Evolutionary conservation across 306 rosid species (phyloP), one percentile per base, ranked within the genome.

Genomic region (Acacia melanoxylon): DNA sequence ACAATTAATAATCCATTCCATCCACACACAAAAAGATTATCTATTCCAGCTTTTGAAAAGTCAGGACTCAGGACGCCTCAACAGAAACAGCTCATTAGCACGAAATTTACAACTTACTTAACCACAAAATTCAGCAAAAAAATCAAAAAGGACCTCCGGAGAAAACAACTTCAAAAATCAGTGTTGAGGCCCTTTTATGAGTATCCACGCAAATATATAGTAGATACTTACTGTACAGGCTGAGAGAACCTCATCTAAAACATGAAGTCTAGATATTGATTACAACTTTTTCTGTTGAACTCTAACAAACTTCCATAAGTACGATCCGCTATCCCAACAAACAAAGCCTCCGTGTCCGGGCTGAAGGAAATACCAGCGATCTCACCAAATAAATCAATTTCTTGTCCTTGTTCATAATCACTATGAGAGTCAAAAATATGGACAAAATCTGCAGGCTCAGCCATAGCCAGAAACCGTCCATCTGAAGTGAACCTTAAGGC

Each of bases 371-470:
- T 63, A 8, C 98, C 98, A 25, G 97, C 97, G 45, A 95, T 93
- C 86, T 93, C 98, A 40, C 99, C 99, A 52, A 95, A 95, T 61
- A 95, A 54, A 82, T 93, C 99, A 1, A 96, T 91, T 85, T 96
- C 98, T 81, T 96, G 98, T 45, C 75, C 86, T 71, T 86, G 87
- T 15, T 19, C 24, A 44, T 92, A 96, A 31, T 91, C 97, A 3
- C 85, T 78, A 27, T 74, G 85, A 0, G 96, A 73, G 74, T 92
- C 97, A 13, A 89, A 85, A 54, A 93, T 70, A 78, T 93, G 98
- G 52, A 93, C 93, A 11, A 93, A 96, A 84, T 96, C 98, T 2
- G 99, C 99, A 4, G 99, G 97, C 80, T 96, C 99, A 4, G 99
- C 99, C 86, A 87, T 91, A n/a, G 97, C 93, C 85, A 96, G 33